Percentiles rank a stretch among this genome's conserved stretches.
phyloP scores from a whole-genome alignment of 2,329 filamentous ascomycete genomes.

The Gliomastix tumulicola region DNA sequence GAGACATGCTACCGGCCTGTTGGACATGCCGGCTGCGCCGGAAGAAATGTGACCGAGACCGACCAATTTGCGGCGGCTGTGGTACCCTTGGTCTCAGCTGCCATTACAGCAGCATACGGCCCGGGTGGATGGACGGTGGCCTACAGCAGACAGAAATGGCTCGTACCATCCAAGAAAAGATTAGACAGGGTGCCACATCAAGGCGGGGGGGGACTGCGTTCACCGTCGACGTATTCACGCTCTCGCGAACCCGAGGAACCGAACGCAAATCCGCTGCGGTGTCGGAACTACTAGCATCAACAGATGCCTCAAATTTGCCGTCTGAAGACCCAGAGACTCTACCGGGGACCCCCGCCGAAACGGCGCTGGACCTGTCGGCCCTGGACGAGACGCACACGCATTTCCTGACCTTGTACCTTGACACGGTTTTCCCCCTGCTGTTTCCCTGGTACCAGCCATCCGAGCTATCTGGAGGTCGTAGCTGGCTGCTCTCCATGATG shows the following conservation, averaged over 20 bases:
- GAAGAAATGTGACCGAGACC: slow-evolving; percentile 43
- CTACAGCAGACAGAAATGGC: slow-evolving; percentile 13
- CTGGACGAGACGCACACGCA: too few relatives aligned
- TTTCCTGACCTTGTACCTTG: slow-evolving; percentile 20
- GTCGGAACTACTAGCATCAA: too few relatives aligned
- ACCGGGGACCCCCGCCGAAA: too few relatives aligned
- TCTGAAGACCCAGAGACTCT: too few relatives aligned
- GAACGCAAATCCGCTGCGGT: too few relatives aligned
- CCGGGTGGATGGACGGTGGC: slow-evolving; percentile 38
- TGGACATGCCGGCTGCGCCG: slow-evolving; percentile 48
- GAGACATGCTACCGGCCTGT: too few relatives aligned
- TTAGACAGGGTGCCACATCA: too few relatives aligned
- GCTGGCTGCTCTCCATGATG: not conserved
- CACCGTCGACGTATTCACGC: too few relatives aligned
- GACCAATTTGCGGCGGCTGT: slow-evolving; percentile 37
- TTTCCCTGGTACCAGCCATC: slow-evolving; percentile 42
- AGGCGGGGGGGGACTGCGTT: too few relatives aligned
- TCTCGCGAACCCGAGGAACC: too few relatives aligned
- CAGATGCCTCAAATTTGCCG: too few relatives aligned
- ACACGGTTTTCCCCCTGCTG: slow-evolving; percentile 39
- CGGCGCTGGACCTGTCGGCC: too few relatives aligned
- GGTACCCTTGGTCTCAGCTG: slow-evolving; percentile 38
- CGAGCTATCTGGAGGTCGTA: not conserved
- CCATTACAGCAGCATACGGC: slow-evolving; percentile 32
- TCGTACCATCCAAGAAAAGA: not conserved